A percentile compares a stretch with the other conserved stretches of the same genome.
These are phyloP conservation scores for Penicillium turbatum DNA, from an alignment of 495 filamentous ascomycete genomes.

Conservation along the genomic window DNA sequence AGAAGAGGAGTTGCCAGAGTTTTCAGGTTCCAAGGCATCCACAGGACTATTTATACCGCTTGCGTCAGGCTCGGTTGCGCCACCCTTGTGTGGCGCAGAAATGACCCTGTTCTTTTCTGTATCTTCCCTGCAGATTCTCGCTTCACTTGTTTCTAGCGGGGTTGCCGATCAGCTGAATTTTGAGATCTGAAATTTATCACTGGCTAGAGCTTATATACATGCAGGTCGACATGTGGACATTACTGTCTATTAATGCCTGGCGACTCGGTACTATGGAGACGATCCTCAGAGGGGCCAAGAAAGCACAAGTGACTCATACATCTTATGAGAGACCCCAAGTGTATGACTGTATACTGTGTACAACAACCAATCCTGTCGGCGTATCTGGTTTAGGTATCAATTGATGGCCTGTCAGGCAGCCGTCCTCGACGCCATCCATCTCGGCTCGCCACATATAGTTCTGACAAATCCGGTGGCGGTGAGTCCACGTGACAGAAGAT, in stretches of 20 bases:
- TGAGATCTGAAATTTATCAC: constrained; percentile 1
- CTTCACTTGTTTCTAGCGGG: constrained; percentile 6
- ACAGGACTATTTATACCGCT: constrained; percentile 12
- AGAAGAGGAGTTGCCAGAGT: constrained; percentile 27
- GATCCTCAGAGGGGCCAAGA: constrained; percentile 1
- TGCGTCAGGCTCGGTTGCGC: constrained; percentile 3
- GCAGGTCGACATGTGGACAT: constrained; percentile 6
- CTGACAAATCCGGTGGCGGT: constrained; percentile 10
- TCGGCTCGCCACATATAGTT: not conserved
- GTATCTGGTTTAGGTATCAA: constrained; percentile 9
- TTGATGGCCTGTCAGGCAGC: constrained; percentile 8
- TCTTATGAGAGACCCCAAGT: not conserved
- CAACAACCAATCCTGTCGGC: not conserved
- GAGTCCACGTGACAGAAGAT: not conserved
- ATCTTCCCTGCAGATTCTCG: not conserved
- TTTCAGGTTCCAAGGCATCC: constrained; percentile 36
- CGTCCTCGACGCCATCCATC: not conserved
- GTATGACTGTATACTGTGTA: constrained; percentile 4
- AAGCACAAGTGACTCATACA: constrained; percentile 10
- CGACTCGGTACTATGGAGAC: not conserved
- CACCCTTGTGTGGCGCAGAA: constrained; percentile 16
- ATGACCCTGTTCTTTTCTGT: not conserved
- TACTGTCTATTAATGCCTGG: constrained; percentile 1
- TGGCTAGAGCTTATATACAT: constrained; percentile 10
- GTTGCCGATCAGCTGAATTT: constrained; percentile 10